Conservation (phyloP, 2,329 filamentous ascomycete species). For the Stagonosporopsis rhizophila region DNA sequence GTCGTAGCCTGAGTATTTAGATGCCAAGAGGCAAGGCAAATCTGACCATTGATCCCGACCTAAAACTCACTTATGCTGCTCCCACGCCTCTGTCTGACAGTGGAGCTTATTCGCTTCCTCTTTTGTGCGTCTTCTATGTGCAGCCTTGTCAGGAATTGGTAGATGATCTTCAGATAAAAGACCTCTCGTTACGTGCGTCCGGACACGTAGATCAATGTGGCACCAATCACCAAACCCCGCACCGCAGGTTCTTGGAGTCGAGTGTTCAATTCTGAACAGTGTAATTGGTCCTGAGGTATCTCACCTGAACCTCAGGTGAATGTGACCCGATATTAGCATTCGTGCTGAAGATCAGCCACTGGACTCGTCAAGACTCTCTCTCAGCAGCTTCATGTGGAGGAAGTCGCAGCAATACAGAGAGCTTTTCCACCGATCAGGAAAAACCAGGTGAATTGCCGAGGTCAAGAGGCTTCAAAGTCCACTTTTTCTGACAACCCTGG, state of each 20-base stretch:
- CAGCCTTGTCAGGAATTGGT: neutral
- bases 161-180: neutral
- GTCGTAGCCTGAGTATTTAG: neutral
- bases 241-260: too few relatives aligned
- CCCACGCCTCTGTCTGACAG: neutral
- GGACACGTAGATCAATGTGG: neutral
- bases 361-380: too few relatives aligned
- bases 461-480: neutral
- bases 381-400: too few relatives aligned
- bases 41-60: neutral
- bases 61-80: neutral
- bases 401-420: too few relatives aligned
- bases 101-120: neutral
- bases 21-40: neutral
- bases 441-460: neutral
- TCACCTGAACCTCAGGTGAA: too few relatives aligned
- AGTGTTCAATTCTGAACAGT: neutral
- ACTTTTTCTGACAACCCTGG: constrained; percentile 10
- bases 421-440: constrained; percentile 20
- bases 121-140: too few relatives aligned
- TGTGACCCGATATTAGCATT: too few relatives aligned
- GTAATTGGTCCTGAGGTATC: too few relatives aligned
- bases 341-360: too few relatives aligned
- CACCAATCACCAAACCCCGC: neutral
- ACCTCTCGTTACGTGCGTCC: neutral